Base-by-base conservation (phyloP, 1,284 basidiomycete species). In the Testicularia cyperi region DNA sequence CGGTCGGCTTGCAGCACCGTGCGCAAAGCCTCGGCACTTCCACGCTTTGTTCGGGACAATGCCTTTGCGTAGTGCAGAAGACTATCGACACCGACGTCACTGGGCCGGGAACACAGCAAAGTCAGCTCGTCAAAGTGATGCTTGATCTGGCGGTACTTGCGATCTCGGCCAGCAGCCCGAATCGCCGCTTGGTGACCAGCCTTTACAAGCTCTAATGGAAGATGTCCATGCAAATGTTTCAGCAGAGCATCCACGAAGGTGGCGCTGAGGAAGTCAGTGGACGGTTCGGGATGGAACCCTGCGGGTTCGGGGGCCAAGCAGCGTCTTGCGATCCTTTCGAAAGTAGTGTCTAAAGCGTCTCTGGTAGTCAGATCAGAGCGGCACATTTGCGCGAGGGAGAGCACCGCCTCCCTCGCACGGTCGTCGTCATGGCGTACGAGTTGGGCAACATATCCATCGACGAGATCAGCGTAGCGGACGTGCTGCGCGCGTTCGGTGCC, bases 51-150 rank as follows among this genome's bases (percentile, higher is more conserved):
- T 13, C 49, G 44, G 4, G 32, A 13, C 23, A 60, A 19, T 4
- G 48, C 49, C 38, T 48, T 53, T 20, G 49, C 41, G 16, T 31
- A 31, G 13, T 44, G 38, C 12, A 53, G 25, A 19, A 43, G 38
- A n/a, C 42, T 35, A 30, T 58, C 55, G n/a, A 37, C 27, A 2
- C 32, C 33, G 3, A n/a, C 18, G 3, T 31, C 27, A 7, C 25
- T 29, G 7, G 38, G 19, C 13, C 35, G 25, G 24, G 31, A 42
- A 36, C 14, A 27, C 24, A 33, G 44, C 33, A 46, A 8, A 26
- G 25, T 31, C 29, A 42, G 37, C 5, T 32, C 25, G 24, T 43
- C 15, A 18, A 53, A 60, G 23, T 35, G 39, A 20, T 31, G 22
- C 37, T 44, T 35, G 3, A 38, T 28, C 6, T 33, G 40, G 5